phyloP scores from a whole-genome alignment of 805 yeast species.

The Starmerella bombi region DNA sequence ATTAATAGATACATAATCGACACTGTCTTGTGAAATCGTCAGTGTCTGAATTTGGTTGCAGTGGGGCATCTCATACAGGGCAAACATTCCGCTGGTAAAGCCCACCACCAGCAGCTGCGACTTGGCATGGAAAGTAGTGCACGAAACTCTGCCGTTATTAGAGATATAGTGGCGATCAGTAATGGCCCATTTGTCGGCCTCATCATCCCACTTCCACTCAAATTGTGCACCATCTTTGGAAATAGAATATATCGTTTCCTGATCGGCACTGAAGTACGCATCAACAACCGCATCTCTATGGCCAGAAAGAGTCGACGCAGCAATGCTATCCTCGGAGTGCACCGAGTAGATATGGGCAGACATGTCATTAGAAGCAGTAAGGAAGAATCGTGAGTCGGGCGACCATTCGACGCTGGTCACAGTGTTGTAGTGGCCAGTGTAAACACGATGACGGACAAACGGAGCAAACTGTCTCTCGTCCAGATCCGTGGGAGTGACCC shows the following conservation, averaged over 20 bases:
- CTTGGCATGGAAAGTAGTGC: constrained; percentile 69
- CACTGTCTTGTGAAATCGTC: constrained; percentile 82
- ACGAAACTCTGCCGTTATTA: constrained; percentile 54
- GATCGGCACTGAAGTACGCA: constrained; percentile 78
- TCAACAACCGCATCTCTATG: constrained; percentile 79
- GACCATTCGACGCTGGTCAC: constrained; percentile 78
- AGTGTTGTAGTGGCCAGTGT: constrained; percentile 86
- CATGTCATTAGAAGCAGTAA: constrained; percentile 80
- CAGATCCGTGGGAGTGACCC: constrained; percentile 73
- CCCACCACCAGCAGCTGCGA: constrained; percentile 75
- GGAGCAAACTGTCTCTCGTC: constrained; percentile 94
- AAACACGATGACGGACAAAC: constrained; percentile 75
- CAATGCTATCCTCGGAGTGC: constrained; percentile 52
- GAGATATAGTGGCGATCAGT: constrained; percentile 62
- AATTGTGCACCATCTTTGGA: constrained; percentile 92
- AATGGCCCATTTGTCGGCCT: constrained; percentile 55
- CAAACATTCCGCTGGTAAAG: constrained; percentile 76
- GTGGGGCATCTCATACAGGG: constrained; percentile 62
- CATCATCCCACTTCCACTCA: constrained; percentile 66
- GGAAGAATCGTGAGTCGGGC: constrained; percentile 71
- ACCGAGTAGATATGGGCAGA: constrained; percentile 77
- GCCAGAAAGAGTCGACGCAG: constrained; percentile 79
- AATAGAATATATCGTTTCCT: constrained; percentile 79
- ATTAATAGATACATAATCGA: constrained; percentile 70
- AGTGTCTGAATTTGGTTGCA: constrained; percentile 51